Evolutionary conservation across 345 rosid genomes (phyloP), one percentile per base, ranked within the genome.

Genomic region (Eucalyptus camaldulensis): DNA sequence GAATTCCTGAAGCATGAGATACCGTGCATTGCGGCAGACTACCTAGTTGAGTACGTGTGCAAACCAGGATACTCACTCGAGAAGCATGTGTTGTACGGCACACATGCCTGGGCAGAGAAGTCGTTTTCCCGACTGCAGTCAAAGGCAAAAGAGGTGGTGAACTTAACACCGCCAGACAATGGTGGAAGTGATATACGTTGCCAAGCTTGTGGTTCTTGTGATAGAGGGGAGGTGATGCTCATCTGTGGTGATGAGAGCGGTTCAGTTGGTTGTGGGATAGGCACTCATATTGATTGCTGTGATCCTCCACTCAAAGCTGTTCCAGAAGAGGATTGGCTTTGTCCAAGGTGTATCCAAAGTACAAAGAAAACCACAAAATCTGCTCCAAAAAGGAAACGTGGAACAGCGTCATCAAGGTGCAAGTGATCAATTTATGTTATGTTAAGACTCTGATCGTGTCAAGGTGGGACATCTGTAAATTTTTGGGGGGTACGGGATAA

Each of bases 31-130:
- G 94, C 91, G 31, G 91, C 97, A 10, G 99, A 98, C 91, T 97
- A 98, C 93, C 83, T 98, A 87, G 99, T 98, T 88, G 99, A 98
- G 92, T 96, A 96, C 76, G 97, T 97, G 15, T 98, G 99, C 93
- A 98, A 97, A 90, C 96, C 98, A 24, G 98, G 99, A 25, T 95
- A 94, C 86, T 88, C 99, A 49, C 96, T 98, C 27, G 98, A 97
- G 69, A 95, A 91, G 87, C 97, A 98, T 86, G 98, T 97, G 29
- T 95, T 96, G 33, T 97, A 94, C 92, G 93, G 94, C 83, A 96
- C 99, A 12, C 94, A 92, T 86, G 90, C 94, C 62, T 97, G 96
- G 99, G 99, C 98, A 8, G 96, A 95, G 91, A 94, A 91, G 72
- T 97, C 99, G 1, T 93, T 93, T 19, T 89, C 90, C 16, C 93